phyloP scores from a whole-genome alignment of 257 asterid species.

The Solanum pinnatisectum region DNA sequence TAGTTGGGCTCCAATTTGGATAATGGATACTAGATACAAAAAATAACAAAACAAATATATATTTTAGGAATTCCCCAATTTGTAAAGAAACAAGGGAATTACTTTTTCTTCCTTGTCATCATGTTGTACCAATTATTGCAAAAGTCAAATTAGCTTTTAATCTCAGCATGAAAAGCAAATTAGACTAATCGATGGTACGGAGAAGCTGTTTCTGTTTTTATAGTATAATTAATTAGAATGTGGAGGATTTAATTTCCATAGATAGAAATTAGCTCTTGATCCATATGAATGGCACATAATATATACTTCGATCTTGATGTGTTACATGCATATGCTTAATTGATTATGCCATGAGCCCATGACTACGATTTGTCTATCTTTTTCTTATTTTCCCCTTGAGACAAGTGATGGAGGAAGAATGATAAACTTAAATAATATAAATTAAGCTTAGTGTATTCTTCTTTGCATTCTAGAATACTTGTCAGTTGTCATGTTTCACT shows the following conservation, averaged over 20 bases:
- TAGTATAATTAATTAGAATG: neutral
- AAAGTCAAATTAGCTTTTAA: neutral
- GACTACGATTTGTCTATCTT: neutral
- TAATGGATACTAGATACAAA: too few species aligned
- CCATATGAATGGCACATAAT: neutral
- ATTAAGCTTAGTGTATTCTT: neutral
- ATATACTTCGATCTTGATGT: neutral
- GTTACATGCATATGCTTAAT: neutral
- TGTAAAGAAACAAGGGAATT: neutral
- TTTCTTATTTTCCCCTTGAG: neutral
- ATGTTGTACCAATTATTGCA: neutral
- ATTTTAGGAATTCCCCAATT: neutral
- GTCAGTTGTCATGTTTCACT: too few species aligned
- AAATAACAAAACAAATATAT: too few species aligned
- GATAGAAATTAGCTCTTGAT: neutral
- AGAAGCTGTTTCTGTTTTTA: too few species aligned
- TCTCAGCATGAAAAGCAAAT: neutral
- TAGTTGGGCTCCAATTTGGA: too few species aligned
- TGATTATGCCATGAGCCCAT: too few species aligned
- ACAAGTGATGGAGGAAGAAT: neutral
- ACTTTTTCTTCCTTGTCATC: neutral
- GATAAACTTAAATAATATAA: neutral
- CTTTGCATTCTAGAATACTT: too few species aligned
- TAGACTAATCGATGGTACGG: neutral
- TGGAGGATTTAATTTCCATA: neutral